A percentile compares a stretch with the other conserved stretches of the same genome.
Conservation (phyloP, 805 yeast species). For the Ogataea ramenticola region DNA sequence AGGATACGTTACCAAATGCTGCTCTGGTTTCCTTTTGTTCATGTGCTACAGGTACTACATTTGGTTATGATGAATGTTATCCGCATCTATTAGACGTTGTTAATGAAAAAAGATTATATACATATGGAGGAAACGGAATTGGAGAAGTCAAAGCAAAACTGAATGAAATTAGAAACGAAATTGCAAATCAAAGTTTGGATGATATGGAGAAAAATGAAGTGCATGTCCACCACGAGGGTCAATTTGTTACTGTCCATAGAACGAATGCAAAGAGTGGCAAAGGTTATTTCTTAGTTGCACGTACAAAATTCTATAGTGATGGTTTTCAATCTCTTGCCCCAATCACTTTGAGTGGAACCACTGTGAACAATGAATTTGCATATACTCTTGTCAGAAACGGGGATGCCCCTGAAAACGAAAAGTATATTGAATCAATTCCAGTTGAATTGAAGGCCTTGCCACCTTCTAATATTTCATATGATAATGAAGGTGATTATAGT, state of each 20-base stretch:
- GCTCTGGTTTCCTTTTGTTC: slow-evolving; percentile 91
- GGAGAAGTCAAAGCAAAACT: slow-evolving; percentile 60
- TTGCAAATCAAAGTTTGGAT: slow-evolving; percentile 54
- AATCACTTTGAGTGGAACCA: slow-evolving; percentile 51
- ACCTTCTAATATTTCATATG: slow-evolving; percentile 39
- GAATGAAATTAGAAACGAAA: slow-evolving; percentile 47
- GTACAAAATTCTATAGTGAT: slow-evolving; percentile 61
- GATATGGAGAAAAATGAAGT: slow-evolving; percentile 60
- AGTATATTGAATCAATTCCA: slow-evolving; percentile 55
- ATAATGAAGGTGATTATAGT: slow-evolving; percentile 36
- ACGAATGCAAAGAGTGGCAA: slow-evolving; percentile 75
- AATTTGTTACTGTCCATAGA: slow-evolving; percentile 85
- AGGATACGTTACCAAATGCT: slow-evolving; percentile 91
- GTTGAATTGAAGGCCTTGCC: slow-evolving; percentile 49
- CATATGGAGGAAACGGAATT: slow-evolving; percentile 53
- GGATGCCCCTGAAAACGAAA: slow-evolving; percentile 34
- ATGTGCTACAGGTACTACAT: slow-evolving; percentile 89
- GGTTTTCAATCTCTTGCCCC: slow-evolving; percentile 52
- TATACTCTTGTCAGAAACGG: slow-evolving; percentile 50
- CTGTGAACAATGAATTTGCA: slow-evolving; percentile 49
- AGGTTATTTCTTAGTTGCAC: slow-evolving; percentile 84
- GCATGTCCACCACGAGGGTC: slow-evolving; percentile 92
- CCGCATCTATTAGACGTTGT: slow-evolving; percentile 80
- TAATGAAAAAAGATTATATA: slow-evolving; percentile 59
- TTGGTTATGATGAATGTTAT: slow-evolving; percentile 90